These are phyloP conservation scores for Cymbopogon citratus DNA, from an alignment of 176 grass and related monocot species.

Conservation along the genomic window DNA sequence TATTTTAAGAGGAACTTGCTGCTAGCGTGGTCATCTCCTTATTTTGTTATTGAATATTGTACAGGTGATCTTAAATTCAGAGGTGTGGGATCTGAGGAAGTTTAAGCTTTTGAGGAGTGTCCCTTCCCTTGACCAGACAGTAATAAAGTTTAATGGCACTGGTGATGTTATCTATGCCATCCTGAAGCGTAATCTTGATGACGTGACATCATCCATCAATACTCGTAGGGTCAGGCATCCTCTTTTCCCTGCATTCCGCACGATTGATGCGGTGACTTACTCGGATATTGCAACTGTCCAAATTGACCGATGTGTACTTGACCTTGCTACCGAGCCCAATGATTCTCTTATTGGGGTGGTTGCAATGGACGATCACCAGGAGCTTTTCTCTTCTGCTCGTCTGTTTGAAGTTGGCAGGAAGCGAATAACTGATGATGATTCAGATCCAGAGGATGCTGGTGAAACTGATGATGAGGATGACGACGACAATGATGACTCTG, in stretches of 20 bases:
- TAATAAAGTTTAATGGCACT: slow-evolving; percentile 82
- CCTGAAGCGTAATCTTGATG: slow-evolving; percentile 85
- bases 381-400: slow-evolving; percentile 78
- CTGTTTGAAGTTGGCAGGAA: slow-evolving; percentile 90
- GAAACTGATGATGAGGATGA: slow-evolving; percentile 67
- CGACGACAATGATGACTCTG: slow-evolving; percentile 70
- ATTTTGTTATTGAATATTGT: slow-evolving; percentile 1
- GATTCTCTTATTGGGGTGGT: slow-evolving; percentile 81
- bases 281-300: slow-evolving; percentile 90
- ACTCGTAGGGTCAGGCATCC: slow-evolving; percentile 78
- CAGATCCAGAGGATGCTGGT: slow-evolving; percentile 86
- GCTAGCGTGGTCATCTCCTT: background rate
- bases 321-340: slow-evolving; percentile 72
- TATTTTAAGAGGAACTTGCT: background rate
- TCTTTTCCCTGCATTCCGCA: slow-evolving; percentile 84
- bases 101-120: slow-evolving; percentile 93
- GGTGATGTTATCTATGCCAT: slow-evolving; percentile 93
- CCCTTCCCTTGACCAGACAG: slow-evolving; percentile 89
- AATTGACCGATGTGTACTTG: slow-evolving; percentile 84
- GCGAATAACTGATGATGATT: slow-evolving; percentile 85
- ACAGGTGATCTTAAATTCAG: slow-evolving; percentile 91
- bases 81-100: slow-evolving; percentile 99
- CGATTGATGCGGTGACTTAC: slow-evolving; percentile 83
- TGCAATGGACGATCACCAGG: slow-evolving; percentile 88
- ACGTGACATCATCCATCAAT: slow-evolving; percentile 63